Base-by-base conservation (phyloP, 139 green algal genomes). In the Volvox reticuliferus region DNA sequence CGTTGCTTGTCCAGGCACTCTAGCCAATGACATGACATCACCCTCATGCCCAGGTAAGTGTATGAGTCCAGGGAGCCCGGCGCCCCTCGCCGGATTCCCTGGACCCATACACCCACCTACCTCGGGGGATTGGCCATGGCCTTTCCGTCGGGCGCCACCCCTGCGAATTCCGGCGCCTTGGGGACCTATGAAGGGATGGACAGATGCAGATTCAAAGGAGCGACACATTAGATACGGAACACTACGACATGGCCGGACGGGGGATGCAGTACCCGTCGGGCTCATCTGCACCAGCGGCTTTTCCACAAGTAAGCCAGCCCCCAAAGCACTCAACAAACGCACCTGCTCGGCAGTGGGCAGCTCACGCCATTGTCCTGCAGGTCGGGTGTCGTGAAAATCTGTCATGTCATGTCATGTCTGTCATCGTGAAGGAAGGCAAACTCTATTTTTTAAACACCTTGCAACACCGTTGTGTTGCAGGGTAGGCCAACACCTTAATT, bases 321-420 rank as follows among this genome's bases (percentile, higher is more conserved):
- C 76, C 30, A 30, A 79, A 36, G 2, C 76, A 12, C 73, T 80
- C 18, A 44, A 12, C 18, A 19, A 55, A 20, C 37, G 20, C 55
- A 73, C 35, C 55, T 92, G 88, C 77, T 91, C 36, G 2, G n/a
- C 50, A 1, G n/a, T 26, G 3, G 91, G 67, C 37, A 94, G 82
- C 83, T 94, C 91, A 24, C 91, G 88, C 91, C 91, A 94, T 6
- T 90, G 68, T 3, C 91, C 91, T 92, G 88, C 12, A 35, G 24
- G 50, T 55, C 44, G 44, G 44, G 44, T 55, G 44, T 55, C 9
- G 44, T 55, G 44, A 5, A 55, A 55, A 55, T 55, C 44, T 9
- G 5, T 55, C 44, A 55, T 55, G n/a, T n/a, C n/a, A n/a, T n/a
- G n/a, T n/a, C n/a, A n/a, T n/a, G n/a, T n/a, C n/a, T 55, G 9